Base-by-base conservation (phyloP, 306 rosid genomes). In the Cicer yamashitae region DNA sequence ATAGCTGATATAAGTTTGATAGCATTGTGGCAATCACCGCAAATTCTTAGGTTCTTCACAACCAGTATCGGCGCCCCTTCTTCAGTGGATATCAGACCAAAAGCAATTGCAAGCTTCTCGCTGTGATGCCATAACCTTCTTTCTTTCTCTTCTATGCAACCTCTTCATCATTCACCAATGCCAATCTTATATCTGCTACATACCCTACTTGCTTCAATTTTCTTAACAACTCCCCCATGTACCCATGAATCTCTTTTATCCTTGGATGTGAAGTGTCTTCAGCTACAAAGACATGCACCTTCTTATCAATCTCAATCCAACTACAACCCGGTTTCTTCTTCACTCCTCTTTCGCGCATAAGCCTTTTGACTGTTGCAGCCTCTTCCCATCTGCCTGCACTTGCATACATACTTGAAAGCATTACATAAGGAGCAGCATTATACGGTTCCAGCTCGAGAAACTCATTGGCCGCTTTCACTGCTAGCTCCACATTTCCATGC, bases 1-100 rank as follows among this genome's bases (percentile, higher is more conserved):
- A 86, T 73, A 41, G 79, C 82, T 7, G 98, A 89, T 57, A 93
- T 88, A 75, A 75, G 85, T 72, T 91, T 91, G 72, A 91, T 87
- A 44, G 94, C 94, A 30, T 84, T 93, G 82, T 93, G 98, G 73
- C 96, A 93, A 80, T 93, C 96, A 67, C 94, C 88, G 76, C 98
- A 90, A 41, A 90, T 93, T 76, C 98, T 82, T 66, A 90, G 86
- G 80, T 93, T 90, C 84, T 89, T 93, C 85, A 88, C 88, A 66
- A 90, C 91, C 77, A 87, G 84, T 74, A 90, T 77, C 3, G 98
- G 89, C 73, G 72, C 90, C 65, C 92, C 90, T 62, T 85, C 89
- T 80, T 76, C 71, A 1, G 91, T 87, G 10, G 88, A 82, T 64
- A 93, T 83, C 74, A 91, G 83, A 48, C 97, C 96, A 71, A 84